Conservation (phyloP, 2,329 filamentous ascomycete species). For the Clarireedia paspali region DNA sequence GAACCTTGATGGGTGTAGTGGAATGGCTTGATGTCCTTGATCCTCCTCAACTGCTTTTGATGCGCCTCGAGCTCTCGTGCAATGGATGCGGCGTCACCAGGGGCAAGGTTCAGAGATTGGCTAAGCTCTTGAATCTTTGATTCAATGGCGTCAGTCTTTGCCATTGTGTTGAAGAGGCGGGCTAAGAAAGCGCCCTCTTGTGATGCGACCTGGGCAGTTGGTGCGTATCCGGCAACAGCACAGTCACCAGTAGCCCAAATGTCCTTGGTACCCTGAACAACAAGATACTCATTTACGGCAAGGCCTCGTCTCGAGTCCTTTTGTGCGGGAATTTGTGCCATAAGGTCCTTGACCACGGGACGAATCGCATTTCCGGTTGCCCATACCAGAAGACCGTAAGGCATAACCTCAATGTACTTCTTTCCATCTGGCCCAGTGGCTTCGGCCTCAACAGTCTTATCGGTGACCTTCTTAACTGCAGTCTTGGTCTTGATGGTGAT, state of each 20-base stretch:
- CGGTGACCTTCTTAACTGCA: constrained; percentile 95
- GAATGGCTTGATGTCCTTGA: constrained; percentile 96
- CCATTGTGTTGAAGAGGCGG: constrained; percentile 97
- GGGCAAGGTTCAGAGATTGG: constrained; percentile 50
- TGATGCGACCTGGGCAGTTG: constrained; percentile 90
- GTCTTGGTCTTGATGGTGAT: constrained; percentile 98
- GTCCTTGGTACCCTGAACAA: constrained; percentile 93
- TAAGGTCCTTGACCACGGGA: constrained; percentile 82
- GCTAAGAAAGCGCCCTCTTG: constrained; percentile 96
- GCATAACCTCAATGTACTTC: constrained; percentile 74
- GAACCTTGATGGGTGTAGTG: constrained; percentile 97
- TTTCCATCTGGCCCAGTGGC: constrained; percentile 72
- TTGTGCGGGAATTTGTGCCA: constrained; percentile 86
- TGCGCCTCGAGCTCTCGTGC: constrained; percentile 72
- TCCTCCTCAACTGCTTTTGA: constrained; percentile 78
- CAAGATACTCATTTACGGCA: constrained; percentile 96
- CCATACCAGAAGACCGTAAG: constrained; percentile 96
- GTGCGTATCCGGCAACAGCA: constrained; percentile 93
- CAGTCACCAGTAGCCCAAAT: constrained; percentile 98
- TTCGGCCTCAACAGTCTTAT: constrained; percentile 88
- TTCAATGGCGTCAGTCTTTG: constrained; percentile 83
- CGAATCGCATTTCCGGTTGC: constrained; percentile 94
- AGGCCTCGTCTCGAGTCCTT: constrained; percentile 92
- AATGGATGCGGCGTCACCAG: constrained; percentile 58
- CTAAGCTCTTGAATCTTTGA: constrained; percentile 63